These are phyloP conservation scores for Mycena crocata DNA, from an alignment of 768 basidiomycete species.

Conservation along the genomic window DNA sequence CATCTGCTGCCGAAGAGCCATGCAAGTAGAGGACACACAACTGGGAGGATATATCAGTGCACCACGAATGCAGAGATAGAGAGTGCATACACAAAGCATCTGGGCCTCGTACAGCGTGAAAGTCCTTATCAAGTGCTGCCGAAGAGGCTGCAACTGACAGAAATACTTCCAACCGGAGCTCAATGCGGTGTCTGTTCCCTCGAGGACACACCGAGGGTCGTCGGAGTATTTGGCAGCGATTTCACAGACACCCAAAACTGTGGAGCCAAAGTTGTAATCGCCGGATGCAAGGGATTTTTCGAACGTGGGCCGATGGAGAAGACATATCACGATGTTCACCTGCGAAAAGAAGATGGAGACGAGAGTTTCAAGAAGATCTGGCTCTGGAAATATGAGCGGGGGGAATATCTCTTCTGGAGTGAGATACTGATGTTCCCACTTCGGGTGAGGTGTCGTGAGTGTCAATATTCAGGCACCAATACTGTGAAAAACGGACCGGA, in stretches of 20 bases:
- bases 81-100: conserved; percentile 53
- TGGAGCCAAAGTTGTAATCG: conserved; percentile 53
- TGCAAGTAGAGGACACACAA: conserved; percentile 54
- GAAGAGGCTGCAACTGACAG: conserved; percentile 61
- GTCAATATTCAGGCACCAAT: background rate
- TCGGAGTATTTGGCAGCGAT: conserved; percentile 57
- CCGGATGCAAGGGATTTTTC: conserved; percentile 51
- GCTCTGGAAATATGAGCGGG: conserved; percentile 47
- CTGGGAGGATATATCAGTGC: conserved; percentile 43
- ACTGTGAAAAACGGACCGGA: conserved; percentile 32
- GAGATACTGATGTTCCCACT: conserved; percentile 39
- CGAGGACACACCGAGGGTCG: conserved; percentile 49
- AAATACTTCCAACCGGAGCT: conserved; percentile 59
- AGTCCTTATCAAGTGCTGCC: conserved; percentile 58
- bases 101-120: conserved; percentile 71
- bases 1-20: conserved; percentile 58
- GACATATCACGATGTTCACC: conserved; percentile 52
- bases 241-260: conserved; percentile 66
- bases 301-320: conserved; percentile 67
- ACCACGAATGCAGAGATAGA: background rate
- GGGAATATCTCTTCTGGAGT: conserved; percentile 22
- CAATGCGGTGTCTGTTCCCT: conserved; percentile 42
- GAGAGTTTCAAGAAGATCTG: conserved; percentile 53
- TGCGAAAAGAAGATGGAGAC: conserved; percentile 62
- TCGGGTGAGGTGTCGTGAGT: too few relatives aligned